A percentile compares a stretch with the other conserved stretches of the same genome.
Conservation (phyloP, 1,284 basidiomycete species). For the Pascua sp. region DNA sequence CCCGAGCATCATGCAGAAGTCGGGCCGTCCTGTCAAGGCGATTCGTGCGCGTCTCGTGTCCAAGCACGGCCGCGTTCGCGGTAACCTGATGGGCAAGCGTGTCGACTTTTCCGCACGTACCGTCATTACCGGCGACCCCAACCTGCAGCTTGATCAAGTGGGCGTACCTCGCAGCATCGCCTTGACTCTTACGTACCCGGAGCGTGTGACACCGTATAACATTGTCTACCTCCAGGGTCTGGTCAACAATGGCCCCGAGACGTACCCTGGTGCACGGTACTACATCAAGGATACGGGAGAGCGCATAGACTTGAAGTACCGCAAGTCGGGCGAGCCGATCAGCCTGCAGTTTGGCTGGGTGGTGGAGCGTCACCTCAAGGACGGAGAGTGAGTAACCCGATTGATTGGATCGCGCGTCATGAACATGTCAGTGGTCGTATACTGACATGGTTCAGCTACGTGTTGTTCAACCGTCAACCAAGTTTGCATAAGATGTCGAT, state of each 20-base stretch:
- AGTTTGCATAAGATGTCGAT: slow-evolving; percentile 99
- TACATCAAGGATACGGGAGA: slow-evolving; percentile 98
- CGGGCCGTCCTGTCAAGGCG: slow-evolving; percentile 95
- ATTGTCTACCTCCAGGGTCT: slow-evolving; percentile 91
- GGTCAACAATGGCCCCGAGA: slow-evolving; percentile 92
- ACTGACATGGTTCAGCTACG: slow-evolving; percentile 52
- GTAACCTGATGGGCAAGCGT: slow-evolving; percentile 99
- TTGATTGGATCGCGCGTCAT: slow-evolving; percentile 55
- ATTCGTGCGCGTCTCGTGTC: slow-evolving; percentile 98
- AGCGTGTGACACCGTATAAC: slow-evolving; percentile 98
- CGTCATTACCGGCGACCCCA: slow-evolving; percentile 98
- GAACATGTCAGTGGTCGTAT: not conserved
- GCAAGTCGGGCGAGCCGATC: slow-evolving; percentile 95
- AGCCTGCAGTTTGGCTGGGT: slow-evolving; percentile 95
- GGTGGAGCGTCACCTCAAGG: slow-evolving; percentile 94
- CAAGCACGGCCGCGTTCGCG: slow-evolving; percentile 95
- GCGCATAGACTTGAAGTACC: slow-evolving; percentile 94
- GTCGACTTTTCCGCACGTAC: slow-evolving; percentile 99
- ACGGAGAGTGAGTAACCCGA: slow-evolving; percentile 63
- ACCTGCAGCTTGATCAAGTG: slow-evolving; percentile 93
- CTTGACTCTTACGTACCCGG: slow-evolving; percentile 96
- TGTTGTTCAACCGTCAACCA: slow-evolving; percentile 97
- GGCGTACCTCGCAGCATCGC: slow-evolving; percentile 97
- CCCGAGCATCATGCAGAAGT: slow-evolving; percentile 95
- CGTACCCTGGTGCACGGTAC: slow-evolving; percentile 95